These are phyloP conservation scores for Venturia effusa DNA, from an alignment of 2,329 filamentous ascomycete genomes.

Conservation along the genomic window DNA sequence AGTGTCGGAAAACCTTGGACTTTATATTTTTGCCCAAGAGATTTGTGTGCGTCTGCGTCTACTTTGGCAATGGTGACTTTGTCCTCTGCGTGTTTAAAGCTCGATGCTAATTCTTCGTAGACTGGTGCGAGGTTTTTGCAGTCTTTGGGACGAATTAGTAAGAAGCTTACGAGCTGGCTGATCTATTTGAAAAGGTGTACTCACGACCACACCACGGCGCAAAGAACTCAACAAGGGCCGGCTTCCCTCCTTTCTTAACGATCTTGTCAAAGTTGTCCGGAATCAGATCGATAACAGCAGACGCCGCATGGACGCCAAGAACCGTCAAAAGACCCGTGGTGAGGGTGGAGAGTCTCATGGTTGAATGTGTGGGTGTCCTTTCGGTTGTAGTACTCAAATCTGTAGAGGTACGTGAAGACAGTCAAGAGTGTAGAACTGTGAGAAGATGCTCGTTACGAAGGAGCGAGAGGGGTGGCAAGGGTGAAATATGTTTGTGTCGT, in stretches of 20 bases:
- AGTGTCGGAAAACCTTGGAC: slow-evolving; percentile 93
- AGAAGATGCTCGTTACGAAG: background rate
- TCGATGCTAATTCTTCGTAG: slow-evolving; percentile 77
- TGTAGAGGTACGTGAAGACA: background rate
- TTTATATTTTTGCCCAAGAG: slow-evolving; percentile 73
- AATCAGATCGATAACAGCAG: slow-evolving; percentile 80
- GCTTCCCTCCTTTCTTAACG: slow-evolving; percentile 84
- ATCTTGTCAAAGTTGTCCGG: slow-evolving; percentile 86
- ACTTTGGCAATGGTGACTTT: slow-evolving; percentile 89
- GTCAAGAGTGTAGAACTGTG: background rate
- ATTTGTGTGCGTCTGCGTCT: slow-evolving; percentile 81
- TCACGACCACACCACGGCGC: slow-evolving; percentile 85
- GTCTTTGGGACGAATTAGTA: slow-evolving; percentile 31
- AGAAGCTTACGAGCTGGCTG: background rate
- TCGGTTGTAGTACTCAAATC: background rate
- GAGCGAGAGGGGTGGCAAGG: background rate
- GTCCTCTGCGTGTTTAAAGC: slow-evolving; percentile 62
- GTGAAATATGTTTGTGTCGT: background rate
- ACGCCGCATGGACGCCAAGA: slow-evolving; percentile 42
- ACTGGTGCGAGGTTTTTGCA: slow-evolving; percentile 95
- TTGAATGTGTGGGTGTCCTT: background rate
- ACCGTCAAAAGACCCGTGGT: background rate
- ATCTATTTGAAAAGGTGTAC: background rate
- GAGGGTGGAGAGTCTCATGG: background rate
- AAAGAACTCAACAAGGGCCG: slow-evolving; percentile 95